Conservation (phyloP, 73 alveolate species). For the Paramecium biaurelia region DNA sequence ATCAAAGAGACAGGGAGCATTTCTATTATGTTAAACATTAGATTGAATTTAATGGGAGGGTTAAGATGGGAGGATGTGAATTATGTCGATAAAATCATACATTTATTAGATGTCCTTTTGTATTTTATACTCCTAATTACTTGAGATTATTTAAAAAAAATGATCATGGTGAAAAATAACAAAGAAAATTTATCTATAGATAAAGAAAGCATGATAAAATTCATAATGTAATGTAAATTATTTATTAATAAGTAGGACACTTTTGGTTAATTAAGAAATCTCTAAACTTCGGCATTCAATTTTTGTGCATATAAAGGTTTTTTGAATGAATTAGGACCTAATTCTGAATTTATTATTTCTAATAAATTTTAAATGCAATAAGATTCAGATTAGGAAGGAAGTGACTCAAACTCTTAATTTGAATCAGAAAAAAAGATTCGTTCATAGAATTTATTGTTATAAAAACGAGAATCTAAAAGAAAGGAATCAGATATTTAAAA, state of each 20-base stretch:
- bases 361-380: not conserved
- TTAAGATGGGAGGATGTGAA: conserved; percentile 22
- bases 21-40: conserved; percentile 4
- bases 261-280: not conserved
- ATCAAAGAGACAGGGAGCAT: conserved; percentile 18
- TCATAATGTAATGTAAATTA: conserved; percentile 17
- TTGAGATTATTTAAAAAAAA: not conserved
- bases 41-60: conserved; percentile 39
- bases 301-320: not conserved
- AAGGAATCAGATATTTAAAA: not conserved
- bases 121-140: conserved; percentile 19
- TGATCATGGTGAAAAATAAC: not conserved
- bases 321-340: not conserved
- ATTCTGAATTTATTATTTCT: not conserved
- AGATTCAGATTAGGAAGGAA: not conserved
- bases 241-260: not conserved
- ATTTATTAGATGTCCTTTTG: conserved; percentile 39
- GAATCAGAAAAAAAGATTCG: not conserved
- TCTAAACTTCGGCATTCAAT: not conserved
- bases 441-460: not conserved
- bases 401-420: not conserved
- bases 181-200: not conserved
- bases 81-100: conserved; percentile 20
- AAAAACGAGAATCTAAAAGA: not conserved
- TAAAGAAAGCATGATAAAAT: not conserved